Conservation (phyloP, 352 stramenopile genomes). For the Pythium dissotocum region DNA sequence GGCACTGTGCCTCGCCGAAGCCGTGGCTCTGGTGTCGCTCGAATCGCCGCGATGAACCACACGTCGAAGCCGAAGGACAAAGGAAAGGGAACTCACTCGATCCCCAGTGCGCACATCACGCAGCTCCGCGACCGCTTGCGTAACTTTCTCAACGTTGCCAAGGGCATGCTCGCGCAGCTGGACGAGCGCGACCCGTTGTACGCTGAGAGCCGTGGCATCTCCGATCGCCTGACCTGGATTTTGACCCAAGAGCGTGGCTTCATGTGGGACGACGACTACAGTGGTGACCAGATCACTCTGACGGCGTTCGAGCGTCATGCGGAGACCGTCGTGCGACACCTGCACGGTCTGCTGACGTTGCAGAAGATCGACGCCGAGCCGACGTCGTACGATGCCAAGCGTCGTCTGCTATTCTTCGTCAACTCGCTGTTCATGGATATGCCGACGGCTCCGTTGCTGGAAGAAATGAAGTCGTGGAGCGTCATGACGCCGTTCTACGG, state of each 20-base stretch:
- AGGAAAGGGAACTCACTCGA: conserved; percentile 69
- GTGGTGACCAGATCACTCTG: conserved; percentile 92
- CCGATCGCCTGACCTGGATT: conserved; percentile 95
- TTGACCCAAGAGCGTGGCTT: conserved; percentile 97
- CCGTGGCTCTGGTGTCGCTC: conserved; percentile 76
- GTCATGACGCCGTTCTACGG: conserved; percentile 99
- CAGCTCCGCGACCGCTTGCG: conserved; percentile 95
- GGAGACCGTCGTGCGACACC: conserved; percentile 81
- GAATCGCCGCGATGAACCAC: conserved; percentile 81
- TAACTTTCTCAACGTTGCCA: conserved; percentile 92
- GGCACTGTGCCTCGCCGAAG: conserved; percentile 75
- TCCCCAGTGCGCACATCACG: conserved; percentile 80
- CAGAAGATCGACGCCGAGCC: conserved; percentile 98
- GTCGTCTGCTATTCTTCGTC: conserved; percentile 97
- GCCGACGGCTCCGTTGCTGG: conserved; percentile 93
- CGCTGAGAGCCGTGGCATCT: conserved; percentile 89
- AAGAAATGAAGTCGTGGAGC: conserved; percentile 99
- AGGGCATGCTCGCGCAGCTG: conserved; percentile 77
- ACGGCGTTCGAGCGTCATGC: conserved; percentile 83
- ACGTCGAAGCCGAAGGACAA: conserved; percentile 59
- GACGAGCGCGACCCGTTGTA: conserved; percentile 81
- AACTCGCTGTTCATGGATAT: conserved; percentile 99
- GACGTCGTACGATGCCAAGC: conserved; percentile 94
- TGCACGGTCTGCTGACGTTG: conserved; percentile 94
- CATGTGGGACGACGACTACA: conserved; percentile 98